Conservation (phyloP, 2,329 filamentous ascomycete species). For the Diaporthe humulicola region DNA sequence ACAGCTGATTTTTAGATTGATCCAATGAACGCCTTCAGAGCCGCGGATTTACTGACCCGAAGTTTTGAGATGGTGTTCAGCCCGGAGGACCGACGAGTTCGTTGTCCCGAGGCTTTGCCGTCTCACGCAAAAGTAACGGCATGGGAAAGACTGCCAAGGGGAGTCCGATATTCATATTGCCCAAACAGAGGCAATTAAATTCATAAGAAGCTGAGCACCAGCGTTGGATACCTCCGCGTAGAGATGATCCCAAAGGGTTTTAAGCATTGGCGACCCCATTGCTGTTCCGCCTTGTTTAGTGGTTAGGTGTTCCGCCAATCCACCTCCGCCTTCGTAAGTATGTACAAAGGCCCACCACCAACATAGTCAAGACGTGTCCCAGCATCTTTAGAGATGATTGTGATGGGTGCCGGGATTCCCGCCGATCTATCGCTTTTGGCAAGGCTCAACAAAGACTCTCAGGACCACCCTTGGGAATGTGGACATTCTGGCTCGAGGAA, state of each 20-base stretch:
- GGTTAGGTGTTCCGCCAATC: no score
- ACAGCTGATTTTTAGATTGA: slow-evolving; percentile 36
- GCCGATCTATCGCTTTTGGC: not conserved
- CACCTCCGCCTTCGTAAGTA: not conserved
- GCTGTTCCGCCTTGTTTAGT: not conserved
- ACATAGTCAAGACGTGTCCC: not conserved
- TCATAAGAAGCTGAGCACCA: no score
- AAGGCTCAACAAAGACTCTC: not conserved
- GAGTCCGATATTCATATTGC: no score
- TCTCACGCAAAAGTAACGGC: no score
- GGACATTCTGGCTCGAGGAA: not conserved
- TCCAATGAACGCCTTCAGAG: slow-evolving; percentile 32
- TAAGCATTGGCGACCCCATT: not conserved
- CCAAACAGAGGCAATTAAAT: no score
- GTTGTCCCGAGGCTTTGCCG: not conserved
- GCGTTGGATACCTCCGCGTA: no score
- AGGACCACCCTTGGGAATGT: not conserved
- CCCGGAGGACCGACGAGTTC: slow-evolving; percentile 39
- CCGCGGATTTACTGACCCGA: slow-evolving; percentile 13
- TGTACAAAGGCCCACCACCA: not conserved
- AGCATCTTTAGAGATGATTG: not conserved
- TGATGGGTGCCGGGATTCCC: not conserved
- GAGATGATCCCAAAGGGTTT: not conserved
- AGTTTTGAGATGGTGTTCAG: slow-evolving; percentile 40
- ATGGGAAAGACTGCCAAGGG: no score